These are phyloP conservation scores for Coniochaeta hoffmannii DNA, from an alignment of 2,329 filamentous ascomycete species.

Conservation along the genomic window DNA sequence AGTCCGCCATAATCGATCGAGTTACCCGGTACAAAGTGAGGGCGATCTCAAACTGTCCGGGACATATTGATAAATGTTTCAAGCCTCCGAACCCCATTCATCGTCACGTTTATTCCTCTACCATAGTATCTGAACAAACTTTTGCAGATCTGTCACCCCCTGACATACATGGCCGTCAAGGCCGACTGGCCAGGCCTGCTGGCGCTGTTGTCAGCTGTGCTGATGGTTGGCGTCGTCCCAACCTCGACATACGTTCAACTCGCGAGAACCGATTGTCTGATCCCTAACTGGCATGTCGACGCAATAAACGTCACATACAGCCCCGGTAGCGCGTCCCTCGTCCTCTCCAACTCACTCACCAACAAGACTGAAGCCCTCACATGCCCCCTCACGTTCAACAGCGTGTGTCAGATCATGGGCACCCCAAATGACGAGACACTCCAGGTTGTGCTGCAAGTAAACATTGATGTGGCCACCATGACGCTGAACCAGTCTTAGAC, in stretches of 20 bases:
- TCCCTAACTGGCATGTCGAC: slow-evolving; percentile 2
- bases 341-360: slow-evolving; percentile 3
- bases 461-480: not conserved
- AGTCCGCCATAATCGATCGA: too few species aligned
- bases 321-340: not conserved
- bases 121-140: too few species aligned
- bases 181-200: not conserved
- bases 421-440: not conserved
- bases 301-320: slow-evolving; percentile 3
- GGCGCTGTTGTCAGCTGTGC: not conserved
- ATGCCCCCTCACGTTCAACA: slow-evolving; percentile 3
- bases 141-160: not conserved
- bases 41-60: too few species aligned
- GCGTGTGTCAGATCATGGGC: not conserved
- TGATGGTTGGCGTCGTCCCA: not conserved
- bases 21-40: too few species aligned
- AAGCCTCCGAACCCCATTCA: too few species aligned
- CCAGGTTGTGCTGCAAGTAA: not conserved
- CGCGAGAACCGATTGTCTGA: not conserved
- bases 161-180: not conserved
- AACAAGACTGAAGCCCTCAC: not conserved
- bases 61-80: too few species aligned
- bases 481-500: slow-evolving; percentile 4
- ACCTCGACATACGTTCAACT: not conserved
- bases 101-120: too few species aligned